Evolutionary conservation across 2,329 filamentous ascomycete species (phyloP).

Genomic region (Piedraia hortae): DNA sequence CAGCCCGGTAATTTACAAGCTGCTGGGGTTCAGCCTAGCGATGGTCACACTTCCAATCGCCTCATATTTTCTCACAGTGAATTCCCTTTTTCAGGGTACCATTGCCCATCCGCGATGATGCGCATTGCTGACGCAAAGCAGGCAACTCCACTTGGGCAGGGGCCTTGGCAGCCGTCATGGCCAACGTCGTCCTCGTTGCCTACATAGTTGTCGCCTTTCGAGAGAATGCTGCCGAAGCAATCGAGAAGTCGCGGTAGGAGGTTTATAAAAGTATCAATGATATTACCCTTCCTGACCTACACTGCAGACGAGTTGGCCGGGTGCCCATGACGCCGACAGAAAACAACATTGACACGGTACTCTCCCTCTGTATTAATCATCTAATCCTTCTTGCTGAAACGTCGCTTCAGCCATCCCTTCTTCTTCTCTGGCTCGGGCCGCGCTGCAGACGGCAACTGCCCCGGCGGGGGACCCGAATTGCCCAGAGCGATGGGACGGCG

Average conservation of each 20-base stretch:
- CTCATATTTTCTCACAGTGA: constrained; percentile 61
- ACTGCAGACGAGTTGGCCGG: too few relatives aligned
- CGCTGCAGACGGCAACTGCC: constrained; percentile 6
- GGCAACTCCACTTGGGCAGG: constrained; percentile 77
- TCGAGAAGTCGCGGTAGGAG: constrained; percentile 11
- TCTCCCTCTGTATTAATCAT: too few relatives aligned
- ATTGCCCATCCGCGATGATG: constrained; percentile 1
- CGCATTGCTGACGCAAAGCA: constrained; percentile 12
- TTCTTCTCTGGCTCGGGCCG: constrained; percentile 33
- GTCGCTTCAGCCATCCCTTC: constrained; percentile 68
- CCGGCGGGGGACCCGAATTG: constrained; percentile 3
- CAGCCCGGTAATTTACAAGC: constrained; percentile 66
- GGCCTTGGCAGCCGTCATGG: constrained; percentile 59
- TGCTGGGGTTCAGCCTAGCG: constrained; percentile 67
- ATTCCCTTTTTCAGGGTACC: constrained; percentile 50
- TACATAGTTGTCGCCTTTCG: constrained; percentile 75
- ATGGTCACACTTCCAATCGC: constrained; percentile 75
- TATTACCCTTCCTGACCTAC: too few relatives aligned
- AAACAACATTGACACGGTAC: too few relatives aligned
- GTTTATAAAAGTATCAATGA: too few relatives aligned
- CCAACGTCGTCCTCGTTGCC: constrained; percentile 70
- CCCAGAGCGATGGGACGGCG: constrained; percentile 10
- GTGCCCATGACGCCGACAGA: too few relatives aligned
- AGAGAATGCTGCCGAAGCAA: constrained; percentile 20
- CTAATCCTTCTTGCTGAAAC: constrained; percentile 64